A percentile compares a stretch with the other conserved stretches of the same genome.
Conservation (phyloP, 139 green algal genomes). For the Chlorella sorokiniana region DNA sequence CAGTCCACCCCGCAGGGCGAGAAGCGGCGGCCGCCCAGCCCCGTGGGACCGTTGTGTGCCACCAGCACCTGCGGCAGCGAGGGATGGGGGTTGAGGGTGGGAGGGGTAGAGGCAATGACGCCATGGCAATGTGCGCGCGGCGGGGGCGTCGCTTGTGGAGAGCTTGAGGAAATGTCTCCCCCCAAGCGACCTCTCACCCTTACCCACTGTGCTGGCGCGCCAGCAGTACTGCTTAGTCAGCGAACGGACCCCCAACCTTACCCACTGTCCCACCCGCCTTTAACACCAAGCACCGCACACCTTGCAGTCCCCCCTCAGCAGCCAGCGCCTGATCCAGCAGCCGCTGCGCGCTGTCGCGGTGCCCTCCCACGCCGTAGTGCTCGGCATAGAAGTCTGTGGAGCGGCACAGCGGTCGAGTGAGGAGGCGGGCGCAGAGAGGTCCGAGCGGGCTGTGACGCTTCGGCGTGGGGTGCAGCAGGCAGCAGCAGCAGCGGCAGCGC, state of each 20-base stretch:
- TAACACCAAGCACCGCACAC: neutral
- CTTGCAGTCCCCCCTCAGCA: constrained; percentile 17
- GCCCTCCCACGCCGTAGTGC: constrained; percentile 50
- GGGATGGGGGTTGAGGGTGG: neutral
- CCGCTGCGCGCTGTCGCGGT: constrained; percentile 45
- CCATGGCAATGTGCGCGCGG: no score
- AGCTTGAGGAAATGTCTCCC: no score
- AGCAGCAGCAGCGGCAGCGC: no score
- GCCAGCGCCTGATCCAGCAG: constrained; percentile 33
- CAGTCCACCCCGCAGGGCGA: constrained; percentile 61
- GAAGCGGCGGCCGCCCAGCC: constrained; percentile 50
- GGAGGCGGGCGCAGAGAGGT: neutral
- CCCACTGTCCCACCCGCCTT: neutral
- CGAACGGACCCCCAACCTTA: neutral
- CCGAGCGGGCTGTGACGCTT: neutral
- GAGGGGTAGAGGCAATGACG: no score
- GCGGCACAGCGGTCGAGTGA: no score
- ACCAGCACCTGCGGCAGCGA: constrained; percentile 52
- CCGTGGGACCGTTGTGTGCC: constrained; percentile 72
- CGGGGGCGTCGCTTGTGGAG: no score
- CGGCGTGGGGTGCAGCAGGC: no score
- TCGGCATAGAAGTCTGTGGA: constrained; percentile 51
- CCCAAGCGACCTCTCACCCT: no score
- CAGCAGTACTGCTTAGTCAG: neutral
- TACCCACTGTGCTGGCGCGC: no score